A percentile compares a stretch with the other conserved stretches of the same genome.
These are phyloP conservation scores for Diplodia sapinea DNA, from an alignment of 2,329 filamentous ascomycete genomes.

Conservation along the genomic window DNA sequence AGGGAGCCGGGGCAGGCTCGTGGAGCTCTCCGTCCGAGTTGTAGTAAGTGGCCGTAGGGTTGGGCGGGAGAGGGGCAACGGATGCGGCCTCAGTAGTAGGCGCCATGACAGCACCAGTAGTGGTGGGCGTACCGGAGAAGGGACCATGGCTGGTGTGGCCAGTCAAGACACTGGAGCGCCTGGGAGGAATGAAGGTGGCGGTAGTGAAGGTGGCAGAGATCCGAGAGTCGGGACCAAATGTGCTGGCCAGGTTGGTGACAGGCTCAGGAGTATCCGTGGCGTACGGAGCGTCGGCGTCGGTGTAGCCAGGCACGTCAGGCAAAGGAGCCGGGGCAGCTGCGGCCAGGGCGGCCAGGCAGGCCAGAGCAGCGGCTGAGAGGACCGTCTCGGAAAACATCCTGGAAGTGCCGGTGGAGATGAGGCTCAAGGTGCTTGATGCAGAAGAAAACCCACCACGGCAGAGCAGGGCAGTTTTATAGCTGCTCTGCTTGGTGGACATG, in stretches of 20 bases:
- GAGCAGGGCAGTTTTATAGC: constrained; percentile 11
- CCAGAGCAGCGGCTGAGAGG: constrained; percentile 36
- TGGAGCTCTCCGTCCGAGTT: constrained; percentile 73
- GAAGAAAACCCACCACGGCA: background rate
- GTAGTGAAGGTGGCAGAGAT: constrained; percentile 43
- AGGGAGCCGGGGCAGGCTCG: constrained; percentile 71
- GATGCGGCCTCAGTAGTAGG: constrained; percentile 60
- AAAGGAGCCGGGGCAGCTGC: constrained; percentile 47
- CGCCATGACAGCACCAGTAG: constrained; percentile 70
- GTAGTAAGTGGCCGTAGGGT: constrained; percentile 70
- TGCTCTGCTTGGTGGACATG: too few species aligned
- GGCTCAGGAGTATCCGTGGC: constrained; percentile 40
- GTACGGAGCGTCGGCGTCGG: constrained; percentile 52
- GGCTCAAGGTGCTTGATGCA: constrained; percentile 1
- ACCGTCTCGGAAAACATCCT: constrained; percentile 48
- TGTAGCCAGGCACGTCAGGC: constrained; percentile 54
- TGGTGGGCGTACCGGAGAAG: constrained; percentile 69
- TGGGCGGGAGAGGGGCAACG: constrained; percentile 64
- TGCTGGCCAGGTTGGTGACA: constrained; percentile 42
- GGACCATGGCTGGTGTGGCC: constrained; percentile 72
- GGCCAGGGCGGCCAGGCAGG: constrained; percentile 45
- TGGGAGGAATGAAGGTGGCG: constrained; percentile 49
- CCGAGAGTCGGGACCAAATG: constrained; percentile 53
- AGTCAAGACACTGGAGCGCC: constrained; percentile 57
- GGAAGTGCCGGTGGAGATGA: constrained; percentile 7